Conservation (phyloP, 306 rosid genomes). For the Senna tora region DNA sequence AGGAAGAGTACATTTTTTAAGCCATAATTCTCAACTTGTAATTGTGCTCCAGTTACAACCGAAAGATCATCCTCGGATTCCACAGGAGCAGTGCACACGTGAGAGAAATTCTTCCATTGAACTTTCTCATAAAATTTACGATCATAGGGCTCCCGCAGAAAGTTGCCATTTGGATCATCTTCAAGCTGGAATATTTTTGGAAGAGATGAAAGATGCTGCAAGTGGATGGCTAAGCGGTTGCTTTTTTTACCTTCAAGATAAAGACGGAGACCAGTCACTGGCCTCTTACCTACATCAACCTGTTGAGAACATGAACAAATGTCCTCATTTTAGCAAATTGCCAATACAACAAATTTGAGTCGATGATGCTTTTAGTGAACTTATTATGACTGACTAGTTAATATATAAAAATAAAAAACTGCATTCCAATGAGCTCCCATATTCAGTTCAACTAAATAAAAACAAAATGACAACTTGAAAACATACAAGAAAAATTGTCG, state of each 20-base stretch:
- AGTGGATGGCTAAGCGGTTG: conserved; percentile 89
- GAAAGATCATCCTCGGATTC: conserved; percentile 83
- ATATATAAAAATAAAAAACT: too few relatives aligned
- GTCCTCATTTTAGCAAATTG: conserved; percentile 35
- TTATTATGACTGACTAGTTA: neutral
- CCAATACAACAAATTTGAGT: conserved; percentile 8
- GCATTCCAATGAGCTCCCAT: neutral
- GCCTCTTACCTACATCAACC: conserved; percentile 97
- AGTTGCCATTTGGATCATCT: conserved; percentile 75
- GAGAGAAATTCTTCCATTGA: conserved; percentile 97
- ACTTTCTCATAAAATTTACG: conserved; percentile 87
- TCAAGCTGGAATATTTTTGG: conserved; percentile 83
- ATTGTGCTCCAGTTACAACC: conserved; percentile 88
- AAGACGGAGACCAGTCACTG: conserved; percentile 93
- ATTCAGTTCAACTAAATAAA: conserved; percentile 12
- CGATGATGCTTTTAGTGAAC: conserved; percentile 9
- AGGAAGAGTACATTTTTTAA: conserved; percentile 76
- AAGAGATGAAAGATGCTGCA: conserved; percentile 91
- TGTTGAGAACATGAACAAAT: conserved; percentile 45
- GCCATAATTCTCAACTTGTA: conserved; percentile 89
- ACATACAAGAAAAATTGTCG: conserved; percentile 1
- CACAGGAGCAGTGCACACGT: conserved; percentile 93
- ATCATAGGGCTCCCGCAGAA: conserved; percentile 56
- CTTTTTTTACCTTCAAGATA: conserved; percentile 95
- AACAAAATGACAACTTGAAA: conserved; percentile 12